phyloP scores from a whole-genome alignment of 805 yeast species.

The Blastobotrys attinorum region DNA sequence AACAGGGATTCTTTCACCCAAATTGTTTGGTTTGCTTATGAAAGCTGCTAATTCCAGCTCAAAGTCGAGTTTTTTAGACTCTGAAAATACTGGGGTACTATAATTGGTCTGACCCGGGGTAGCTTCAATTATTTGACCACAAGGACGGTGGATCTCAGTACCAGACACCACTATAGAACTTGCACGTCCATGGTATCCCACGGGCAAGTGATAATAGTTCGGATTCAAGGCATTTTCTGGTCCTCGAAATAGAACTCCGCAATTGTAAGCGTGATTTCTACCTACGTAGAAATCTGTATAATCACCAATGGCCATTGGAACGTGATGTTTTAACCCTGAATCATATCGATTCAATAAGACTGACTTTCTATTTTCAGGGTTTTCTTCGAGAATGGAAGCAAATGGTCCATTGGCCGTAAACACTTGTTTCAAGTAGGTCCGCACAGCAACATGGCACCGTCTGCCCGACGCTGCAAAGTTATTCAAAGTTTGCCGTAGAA shows the following conservation, averaged over 20 bases:
- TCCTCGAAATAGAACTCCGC: constrained; percentile 19
- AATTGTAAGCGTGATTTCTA: constrained; percentile 20
- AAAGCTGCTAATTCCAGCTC: constrained; percentile 23
- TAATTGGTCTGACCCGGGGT: constrained; percentile 10
- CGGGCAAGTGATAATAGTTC: constrained; percentile 21
- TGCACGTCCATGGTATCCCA: constrained; percentile 23
- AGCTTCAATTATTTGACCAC: constrained; percentile 17
- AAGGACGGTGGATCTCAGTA: constrained; percentile 18
- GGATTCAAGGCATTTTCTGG: constrained; percentile 20
- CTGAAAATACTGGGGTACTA: constrained; percentile 6
- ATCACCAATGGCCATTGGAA: constrained; percentile 21
- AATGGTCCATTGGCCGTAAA: constrained; percentile 11
- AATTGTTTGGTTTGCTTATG: constrained; percentile 13
- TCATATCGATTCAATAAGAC: constrained; percentile 5
- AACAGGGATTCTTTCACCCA: constrained; percentile 16
- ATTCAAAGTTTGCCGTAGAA: constrained; percentile 13
- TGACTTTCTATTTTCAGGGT: constrained; percentile 5
- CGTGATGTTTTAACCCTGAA: not conserved
- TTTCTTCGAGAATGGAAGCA: constrained; percentile 13
- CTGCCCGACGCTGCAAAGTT: constrained; percentile 17
- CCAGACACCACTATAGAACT: constrained; percentile 22
- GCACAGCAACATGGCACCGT: constrained; percentile 8
- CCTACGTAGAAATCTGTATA: constrained; percentile 23
- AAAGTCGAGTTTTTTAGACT: constrained; percentile 16
- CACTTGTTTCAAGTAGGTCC: constrained; percentile 14